Conservation (phyloP, 2,329 filamentous ascomycete genomes). For the Gaeumannomyces sp. region DNA sequence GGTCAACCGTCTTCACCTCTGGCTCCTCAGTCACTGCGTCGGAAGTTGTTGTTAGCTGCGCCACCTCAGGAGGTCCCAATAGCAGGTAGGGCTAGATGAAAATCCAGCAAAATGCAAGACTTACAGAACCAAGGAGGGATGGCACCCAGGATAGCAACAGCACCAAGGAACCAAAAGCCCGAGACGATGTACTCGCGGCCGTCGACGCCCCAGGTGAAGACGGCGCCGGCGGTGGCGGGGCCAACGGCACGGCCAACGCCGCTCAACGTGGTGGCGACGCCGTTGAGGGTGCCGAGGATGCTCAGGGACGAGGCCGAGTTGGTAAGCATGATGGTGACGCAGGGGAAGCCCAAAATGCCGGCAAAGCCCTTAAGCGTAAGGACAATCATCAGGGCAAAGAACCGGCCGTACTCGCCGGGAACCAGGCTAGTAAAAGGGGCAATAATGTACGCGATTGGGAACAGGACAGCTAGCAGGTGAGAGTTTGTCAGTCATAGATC, state of each 20-base stretch:
- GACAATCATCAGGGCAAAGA: constrained; percentile 56
- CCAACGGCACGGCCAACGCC: constrained; percentile 75
- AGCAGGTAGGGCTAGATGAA: neutral
- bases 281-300: constrained; percentile 83
- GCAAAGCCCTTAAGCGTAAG: constrained; percentile 70
- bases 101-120: neutral
- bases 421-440: constrained; percentile 74
- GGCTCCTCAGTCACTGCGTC: neutral
- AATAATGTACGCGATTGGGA: constrained; percentile 72
- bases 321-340: constrained; percentile 81
- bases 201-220: constrained; percentile 72
- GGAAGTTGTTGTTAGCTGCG: neutral
- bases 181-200: constrained; percentile 64
- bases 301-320: constrained; percentile 72
- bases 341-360: constrained; percentile 83
- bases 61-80: neutral
- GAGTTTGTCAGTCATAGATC: neutral
- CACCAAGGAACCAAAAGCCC: constrained; percentile 73
- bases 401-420: constrained; percentile 39
- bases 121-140: constrained; percentile 60
- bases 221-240: constrained; percentile 64
- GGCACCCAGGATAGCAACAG: constrained; percentile 57
- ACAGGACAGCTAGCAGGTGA: constrained; percentile 44
- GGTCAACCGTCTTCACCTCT: neutral
- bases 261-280: constrained; percentile 76